Conservation (phyloP, 495 filamentous ascomycete genomes). For the Endocarpon pusillum region DNA sequence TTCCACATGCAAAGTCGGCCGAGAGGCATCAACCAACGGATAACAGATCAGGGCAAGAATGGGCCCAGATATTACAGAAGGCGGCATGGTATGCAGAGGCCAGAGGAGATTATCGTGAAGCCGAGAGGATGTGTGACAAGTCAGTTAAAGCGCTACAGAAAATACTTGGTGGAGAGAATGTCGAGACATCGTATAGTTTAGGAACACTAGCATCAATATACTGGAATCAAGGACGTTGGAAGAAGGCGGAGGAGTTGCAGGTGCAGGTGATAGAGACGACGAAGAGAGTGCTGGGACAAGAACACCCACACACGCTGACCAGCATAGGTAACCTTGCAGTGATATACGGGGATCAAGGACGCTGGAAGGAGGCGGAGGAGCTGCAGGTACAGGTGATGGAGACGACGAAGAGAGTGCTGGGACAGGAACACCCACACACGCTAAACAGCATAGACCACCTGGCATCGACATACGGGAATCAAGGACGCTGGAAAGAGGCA, state of each 20-base stretch:
- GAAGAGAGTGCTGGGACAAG: constrained; percentile 16
- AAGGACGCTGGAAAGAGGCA: constrained; percentile 17
- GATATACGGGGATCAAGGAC: constrained; percentile 8
- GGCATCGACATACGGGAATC: constrained; percentile 7
- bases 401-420: constrained; percentile 8
- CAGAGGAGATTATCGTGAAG: constrained; percentile 1
- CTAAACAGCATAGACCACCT: constrained; percentile 11
- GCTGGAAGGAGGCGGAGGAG: constrained; percentile 11
- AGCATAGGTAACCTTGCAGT: constrained; percentile 15
- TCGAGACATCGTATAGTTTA: constrained; percentile 10
- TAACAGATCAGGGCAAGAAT: constrained; percentile 1
- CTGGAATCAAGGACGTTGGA: constrained; percentile 12
- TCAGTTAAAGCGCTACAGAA: too few species aligned
- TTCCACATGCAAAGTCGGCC: constrained; percentile 14
- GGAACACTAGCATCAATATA: constrained; percentile 12
- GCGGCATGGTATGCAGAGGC: constrained; percentile 3
- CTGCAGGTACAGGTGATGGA: constrained; percentile 3
- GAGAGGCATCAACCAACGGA: constrained; percentile 4
- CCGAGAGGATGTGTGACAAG: too few species aligned
- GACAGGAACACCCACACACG: constrained; percentile 12
- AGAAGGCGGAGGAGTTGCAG: constrained; percentile 17
- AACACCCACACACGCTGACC: constrained; percentile 1
- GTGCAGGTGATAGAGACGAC: constrained; percentile 8
- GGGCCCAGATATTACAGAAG: constrained; percentile 6
- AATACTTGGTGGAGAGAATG: too few species aligned